Conservation (phyloP, 345 rosid genomes). For the Linum trigynum region DNA sequence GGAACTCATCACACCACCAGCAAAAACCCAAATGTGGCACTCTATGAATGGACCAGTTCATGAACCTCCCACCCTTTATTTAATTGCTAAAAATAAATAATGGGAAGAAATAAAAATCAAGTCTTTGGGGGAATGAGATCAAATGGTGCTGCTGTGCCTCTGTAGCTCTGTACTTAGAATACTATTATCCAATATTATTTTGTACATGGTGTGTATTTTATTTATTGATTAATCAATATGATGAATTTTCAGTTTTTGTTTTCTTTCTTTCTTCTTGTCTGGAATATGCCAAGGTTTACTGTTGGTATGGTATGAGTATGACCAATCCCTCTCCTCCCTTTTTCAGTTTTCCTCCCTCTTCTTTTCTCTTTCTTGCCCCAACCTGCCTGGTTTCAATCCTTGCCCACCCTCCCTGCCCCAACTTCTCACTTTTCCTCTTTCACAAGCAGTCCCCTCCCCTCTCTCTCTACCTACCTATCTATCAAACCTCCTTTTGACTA, state of each 20-base stretch:
- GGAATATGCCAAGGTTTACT: background rate
- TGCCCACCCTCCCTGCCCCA: background rate
- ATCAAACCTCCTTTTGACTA: slow-evolving; percentile 1
- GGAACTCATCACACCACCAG: background rate
- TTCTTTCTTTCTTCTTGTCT: background rate
- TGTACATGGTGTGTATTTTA: background rate
- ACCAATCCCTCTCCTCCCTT: background rate
- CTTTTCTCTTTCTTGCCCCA: background rate
- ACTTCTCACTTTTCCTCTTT: background rate
- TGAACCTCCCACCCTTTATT: background rate
- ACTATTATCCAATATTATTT: background rate
- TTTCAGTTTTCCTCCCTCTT: background rate
- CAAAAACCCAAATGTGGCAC: background rate
- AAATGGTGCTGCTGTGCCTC: background rate
- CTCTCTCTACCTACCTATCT: background rate
- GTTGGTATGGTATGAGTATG: no score
- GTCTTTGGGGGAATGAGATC: background rate
- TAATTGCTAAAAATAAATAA: background rate
- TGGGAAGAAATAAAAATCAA: background rate
- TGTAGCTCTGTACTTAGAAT: background rate
- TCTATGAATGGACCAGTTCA: background rate
- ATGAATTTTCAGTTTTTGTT: background rate
- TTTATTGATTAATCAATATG: background rate
- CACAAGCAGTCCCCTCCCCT: background rate
- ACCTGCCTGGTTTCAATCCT: background rate